Evolutionary conservation across 768 basidiomycete genomes (phyloP), one percentile per base, ranked within the genome.

Genomic region (Mycena indigotica): DNA sequence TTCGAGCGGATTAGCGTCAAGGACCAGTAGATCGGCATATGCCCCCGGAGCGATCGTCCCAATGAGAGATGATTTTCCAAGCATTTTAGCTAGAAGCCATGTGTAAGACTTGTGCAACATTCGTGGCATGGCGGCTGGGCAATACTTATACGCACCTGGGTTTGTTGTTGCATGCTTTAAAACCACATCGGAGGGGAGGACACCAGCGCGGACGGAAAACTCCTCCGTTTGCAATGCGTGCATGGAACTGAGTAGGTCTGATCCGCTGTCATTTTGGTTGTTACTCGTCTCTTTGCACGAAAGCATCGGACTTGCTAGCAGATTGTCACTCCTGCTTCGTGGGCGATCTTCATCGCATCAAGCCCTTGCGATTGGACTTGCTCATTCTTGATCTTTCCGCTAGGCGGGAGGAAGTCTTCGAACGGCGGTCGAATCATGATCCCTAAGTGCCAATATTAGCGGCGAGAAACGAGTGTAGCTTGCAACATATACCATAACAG

Each of bases 141-240:
- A n/a, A n/a, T n/a, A 15, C 35, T 8, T 23, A 12, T 3, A 56
- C 68, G 12, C 15, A 72, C 70, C 68, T 15, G 75, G 70, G 57
- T 79, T 79, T 24, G 69, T 71, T 0, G 77, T 79, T 0, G 78
- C 78, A 38, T 80, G 79, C n/a, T 68, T 66, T 5, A 79, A 61
- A 17, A 79, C 69, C 1, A 64, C 69, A 0, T 64, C 54, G 0
- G 75, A 70, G 1, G 71, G 57, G 1, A 79, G 70, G 2, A 77
- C 67, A 8, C 64, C 53, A 2, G 75, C 67, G 25, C 79, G 69
- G 23, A 77, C 76, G 10, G 73, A 65, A 57, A 79, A 79, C 76
- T 66, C 65, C 32, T 66, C 75, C 69, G 73, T 81, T 67, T 73
- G 83, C 51, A 73, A 74, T 48, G 72, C 80, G 55, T 70, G 83